Conservation (phyloP, 1,284 basidiomycete species). For the Porodaedalea pini region DNA sequence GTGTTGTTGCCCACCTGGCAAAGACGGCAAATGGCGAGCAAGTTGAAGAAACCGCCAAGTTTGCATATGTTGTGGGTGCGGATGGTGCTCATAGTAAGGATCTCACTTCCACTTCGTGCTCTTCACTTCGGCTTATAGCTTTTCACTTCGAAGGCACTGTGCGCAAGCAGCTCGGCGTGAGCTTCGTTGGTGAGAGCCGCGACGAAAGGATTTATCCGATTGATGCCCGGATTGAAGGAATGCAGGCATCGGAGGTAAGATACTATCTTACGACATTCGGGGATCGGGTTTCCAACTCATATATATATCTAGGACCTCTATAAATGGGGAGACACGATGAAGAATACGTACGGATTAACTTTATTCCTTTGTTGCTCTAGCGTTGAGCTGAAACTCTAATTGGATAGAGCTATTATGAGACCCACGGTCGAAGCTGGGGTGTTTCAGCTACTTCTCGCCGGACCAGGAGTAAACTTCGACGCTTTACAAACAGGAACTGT, state of each 20-base stretch:
- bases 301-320: background rate
- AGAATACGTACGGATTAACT: background rate
- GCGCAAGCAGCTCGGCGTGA: constrained; percentile 39
- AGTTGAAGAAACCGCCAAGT: constrained; percentile 6
- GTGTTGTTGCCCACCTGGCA: constrained; percentile 7
- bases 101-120: background rate
- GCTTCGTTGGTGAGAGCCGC: constrained; percentile 43
- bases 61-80: constrained; percentile 31
- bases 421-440: background rate
- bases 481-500: background rate
- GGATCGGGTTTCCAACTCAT: background rate
- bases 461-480: background rate
- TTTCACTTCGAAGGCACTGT: constrained; percentile 25
- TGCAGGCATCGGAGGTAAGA: background rate
- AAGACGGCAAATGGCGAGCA: background rate
- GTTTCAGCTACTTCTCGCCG: constrained; percentile 9
- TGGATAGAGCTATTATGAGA: background rate
- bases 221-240: constrained; percentile 4
- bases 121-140: background rate
- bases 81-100: constrained; percentile 36
- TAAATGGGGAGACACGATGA: background rate
- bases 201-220: constrained; percentile 23
- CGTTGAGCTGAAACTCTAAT: background rate
- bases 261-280: background rate
- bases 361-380: background rate